Conservation (phyloP, 2,329 filamentous ascomycete species). For the Phyllosticta paracitricarpa region DNA sequence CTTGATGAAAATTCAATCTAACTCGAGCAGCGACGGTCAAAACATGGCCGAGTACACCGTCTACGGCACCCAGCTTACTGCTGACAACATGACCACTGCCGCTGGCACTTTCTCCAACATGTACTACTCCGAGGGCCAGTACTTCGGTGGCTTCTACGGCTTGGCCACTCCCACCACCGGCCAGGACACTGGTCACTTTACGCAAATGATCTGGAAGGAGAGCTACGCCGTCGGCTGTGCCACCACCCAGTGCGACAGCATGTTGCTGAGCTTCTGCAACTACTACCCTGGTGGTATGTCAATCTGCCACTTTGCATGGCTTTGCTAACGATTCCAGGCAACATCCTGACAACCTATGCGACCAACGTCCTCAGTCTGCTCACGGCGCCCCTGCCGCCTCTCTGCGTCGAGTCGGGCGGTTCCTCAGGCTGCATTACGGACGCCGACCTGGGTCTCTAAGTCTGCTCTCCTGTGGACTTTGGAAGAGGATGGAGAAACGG, state of each 20-base stretch:
- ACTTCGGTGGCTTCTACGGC: slow-evolving; percentile 13
- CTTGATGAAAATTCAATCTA: slow-evolving; percentile 22
- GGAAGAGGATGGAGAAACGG: neutral
- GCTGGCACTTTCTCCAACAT: slow-evolving; percentile 38
- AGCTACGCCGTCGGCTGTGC: slow-evolving; percentile 28
- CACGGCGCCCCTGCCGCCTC: neutral
- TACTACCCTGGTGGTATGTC: slow-evolving; percentile 60
- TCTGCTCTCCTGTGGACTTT: neutral
- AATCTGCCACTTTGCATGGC: neutral
- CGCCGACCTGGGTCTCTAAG: slow-evolving; percentile 3
- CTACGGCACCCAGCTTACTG: slow-evolving; percentile 43
- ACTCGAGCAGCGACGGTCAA: slow-evolving; percentile 61
- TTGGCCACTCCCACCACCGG: slow-evolving; percentile 12
- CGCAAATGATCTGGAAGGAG: slow-evolving; percentile 28
- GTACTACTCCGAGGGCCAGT: slow-evolving; percentile 21
- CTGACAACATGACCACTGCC: slow-evolving; percentile 47
- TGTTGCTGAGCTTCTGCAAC: slow-evolving; percentile 68
- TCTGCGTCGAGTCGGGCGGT: slow-evolving; percentile 7
- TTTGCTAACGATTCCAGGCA: slow-evolving; percentile 35
- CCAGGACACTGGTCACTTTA: slow-evolving; percentile 23
- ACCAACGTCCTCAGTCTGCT: slow-evolving; percentile 34
- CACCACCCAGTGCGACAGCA: slow-evolving; percentile 13
- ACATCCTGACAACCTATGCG: slow-evolving; percentile 44
- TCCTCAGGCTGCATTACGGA: slow-evolving; percentile 5
- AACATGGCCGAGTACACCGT: slow-evolving; percentile 90